phyloP scores from a whole-genome alignment of 2,329 filamentous ascomycete species.

The Ceratocystis cubensis region DNA sequence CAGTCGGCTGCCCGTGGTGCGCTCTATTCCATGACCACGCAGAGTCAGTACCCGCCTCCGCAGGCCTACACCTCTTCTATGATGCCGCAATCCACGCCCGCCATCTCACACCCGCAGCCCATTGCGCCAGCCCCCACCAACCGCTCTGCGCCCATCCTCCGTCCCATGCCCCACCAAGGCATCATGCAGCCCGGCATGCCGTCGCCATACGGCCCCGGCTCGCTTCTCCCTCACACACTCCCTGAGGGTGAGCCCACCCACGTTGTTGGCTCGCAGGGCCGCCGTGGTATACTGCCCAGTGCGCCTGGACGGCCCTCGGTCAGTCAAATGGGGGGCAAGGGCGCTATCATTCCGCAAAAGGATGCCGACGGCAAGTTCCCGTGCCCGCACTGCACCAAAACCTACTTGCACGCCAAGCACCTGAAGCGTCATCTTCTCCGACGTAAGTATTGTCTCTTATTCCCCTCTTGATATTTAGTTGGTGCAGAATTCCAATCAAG shows the following conservation, averaged over 20 bases:
- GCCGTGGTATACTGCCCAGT: slow-evolving; percentile 81
- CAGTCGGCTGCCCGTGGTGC: slow-evolving; percentile 38
- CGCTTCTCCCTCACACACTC: slow-evolving; percentile 39
- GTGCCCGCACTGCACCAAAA: slow-evolving; percentile 96
- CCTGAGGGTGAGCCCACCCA: slow-evolving; percentile 61
- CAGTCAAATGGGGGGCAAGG: slow-evolving; percentile 59
- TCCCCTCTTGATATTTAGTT: neutral
- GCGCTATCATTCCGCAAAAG: slow-evolving; percentile 76
- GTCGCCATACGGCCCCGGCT: slow-evolving; percentile 45
- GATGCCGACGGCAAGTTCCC: slow-evolving; percentile 97
- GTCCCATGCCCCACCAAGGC: slow-evolving; percentile 59
- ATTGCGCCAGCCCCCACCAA: slow-evolving; percentile 59
- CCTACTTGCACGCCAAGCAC: slow-evolving; percentile 94
- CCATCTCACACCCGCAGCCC: slow-evolving; percentile 59
- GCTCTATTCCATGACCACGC: slow-evolving; percentile 39
- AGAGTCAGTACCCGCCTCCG: slow-evolving; percentile 42
- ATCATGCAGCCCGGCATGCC: slow-evolving; percentile 41
- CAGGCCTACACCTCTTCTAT: slow-evolving; percentile 48
- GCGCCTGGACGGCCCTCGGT: slow-evolving; percentile 67
- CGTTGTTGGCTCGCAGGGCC: slow-evolving; percentile 87
- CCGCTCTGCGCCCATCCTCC: slow-evolving; percentile 46
- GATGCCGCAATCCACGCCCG: slow-evolving; percentile 53
- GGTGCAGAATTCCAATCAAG: no score
- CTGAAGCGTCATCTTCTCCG: slow-evolving; percentile 88
- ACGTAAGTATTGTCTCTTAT: slow-evolving; percentile 53